Evolutionary conservation across 1,284 basidiomycete species (phyloP).

Genomic region (Naganishia sp.): DNA sequence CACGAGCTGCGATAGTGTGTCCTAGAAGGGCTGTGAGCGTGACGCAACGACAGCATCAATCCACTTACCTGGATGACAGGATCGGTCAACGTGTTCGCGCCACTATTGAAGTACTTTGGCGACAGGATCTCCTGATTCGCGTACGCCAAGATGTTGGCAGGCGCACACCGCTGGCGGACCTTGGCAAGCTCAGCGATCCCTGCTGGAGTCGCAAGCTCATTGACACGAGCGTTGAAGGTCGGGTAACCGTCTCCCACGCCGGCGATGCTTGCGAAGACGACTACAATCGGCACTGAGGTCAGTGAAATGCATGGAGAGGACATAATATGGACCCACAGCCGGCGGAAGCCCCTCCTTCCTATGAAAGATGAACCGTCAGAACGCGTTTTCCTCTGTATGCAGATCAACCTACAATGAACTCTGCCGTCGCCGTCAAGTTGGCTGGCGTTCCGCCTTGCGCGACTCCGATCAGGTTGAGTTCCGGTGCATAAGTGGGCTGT

Average conservation of each 20-base stretch:
- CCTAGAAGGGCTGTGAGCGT: background rate
- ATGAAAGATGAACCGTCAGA: background rate
- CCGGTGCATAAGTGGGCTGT: slow-evolving; percentile 22
- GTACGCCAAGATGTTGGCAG: slow-evolving; percentile 17
- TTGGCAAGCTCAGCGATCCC: slow-evolving; percentile 2
- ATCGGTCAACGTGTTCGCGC: background rate
- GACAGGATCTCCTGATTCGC: slow-evolving; percentile 14
- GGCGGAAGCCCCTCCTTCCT: slow-evolving; percentile 17
- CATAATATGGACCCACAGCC: background rate
- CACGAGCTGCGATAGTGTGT: slow-evolving; percentile 6
- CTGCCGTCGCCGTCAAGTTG: slow-evolving; percentile 22
- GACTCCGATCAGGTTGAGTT: slow-evolving; percentile 15
- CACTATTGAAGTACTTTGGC: slow-evolving; percentile 5
- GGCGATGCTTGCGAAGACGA: slow-evolving; percentile 22
- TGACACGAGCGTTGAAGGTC: slow-evolving; percentile 9
- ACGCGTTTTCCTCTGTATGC: background rate
- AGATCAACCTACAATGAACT: slow-evolving; percentile 7
- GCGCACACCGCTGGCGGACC: slow-evolving; percentile 15
- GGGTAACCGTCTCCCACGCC: slow-evolving; percentile 14
- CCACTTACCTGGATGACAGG: slow-evolving; percentile 15
- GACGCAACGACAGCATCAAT: background rate
- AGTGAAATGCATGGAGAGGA: background rate
- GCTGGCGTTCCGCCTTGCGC: slow-evolving; percentile 18
- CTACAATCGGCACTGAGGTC: background rate
- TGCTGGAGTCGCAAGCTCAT: slow-evolving; percentile 10